Percentiles rank a stretch among this genome's conserved stretches.
Evolutionary conservation across 495 filamentous ascomycete genomes (phyloP).

Genomic region (Corynascus novoguineensis): DNA sequence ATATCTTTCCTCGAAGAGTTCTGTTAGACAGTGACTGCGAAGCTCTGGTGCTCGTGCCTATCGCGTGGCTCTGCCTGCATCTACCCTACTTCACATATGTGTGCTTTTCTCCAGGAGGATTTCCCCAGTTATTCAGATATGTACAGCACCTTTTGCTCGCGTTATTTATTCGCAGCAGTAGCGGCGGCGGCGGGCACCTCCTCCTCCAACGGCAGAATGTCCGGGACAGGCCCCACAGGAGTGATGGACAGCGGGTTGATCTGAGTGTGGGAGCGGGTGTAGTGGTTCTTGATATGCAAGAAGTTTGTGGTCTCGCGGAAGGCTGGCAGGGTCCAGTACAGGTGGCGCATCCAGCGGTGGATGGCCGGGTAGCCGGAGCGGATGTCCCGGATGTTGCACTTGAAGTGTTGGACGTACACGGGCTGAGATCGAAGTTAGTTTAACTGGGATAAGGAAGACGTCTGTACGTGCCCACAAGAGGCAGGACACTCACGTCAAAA

Average conservation of each 20-base stretch:
- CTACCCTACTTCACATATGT: neutral
- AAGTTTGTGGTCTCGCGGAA: constrained; percentile 70
- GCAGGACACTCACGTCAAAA: constrained; percentile 52
- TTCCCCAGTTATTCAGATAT: too few relatives aligned
- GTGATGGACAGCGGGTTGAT: constrained; percentile 61
- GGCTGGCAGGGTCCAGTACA: constrained; percentile 66
- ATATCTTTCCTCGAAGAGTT: too few relatives aligned
- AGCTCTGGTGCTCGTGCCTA: too few relatives aligned
- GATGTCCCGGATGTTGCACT: constrained; percentile 66
- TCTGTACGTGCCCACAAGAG: neutral
- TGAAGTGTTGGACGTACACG: constrained; percentile 63
- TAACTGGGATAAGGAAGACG: neutral
- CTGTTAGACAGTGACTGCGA: too few relatives aligned
- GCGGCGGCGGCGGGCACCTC: constrained; percentile 35
- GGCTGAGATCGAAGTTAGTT: constrained; percentile 22
- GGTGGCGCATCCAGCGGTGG: constrained; percentile 60
- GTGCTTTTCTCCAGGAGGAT: too few relatives aligned
- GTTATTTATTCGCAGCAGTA: neutral
- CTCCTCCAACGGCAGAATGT: constrained; percentile 47
- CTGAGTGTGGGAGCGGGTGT: constrained; percentile 48
- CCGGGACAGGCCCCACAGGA: constrained; percentile 59
- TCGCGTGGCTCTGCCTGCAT: neutral
- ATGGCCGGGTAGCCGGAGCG: constrained; percentile 63
- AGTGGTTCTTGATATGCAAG: constrained; percentile 53
- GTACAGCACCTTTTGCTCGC: neutral